Evolutionary conservation across 441 rosid species (phyloP), one percentile per base, ranked within the genome.

Genomic region (Arabidopsis lyrata): DNA sequence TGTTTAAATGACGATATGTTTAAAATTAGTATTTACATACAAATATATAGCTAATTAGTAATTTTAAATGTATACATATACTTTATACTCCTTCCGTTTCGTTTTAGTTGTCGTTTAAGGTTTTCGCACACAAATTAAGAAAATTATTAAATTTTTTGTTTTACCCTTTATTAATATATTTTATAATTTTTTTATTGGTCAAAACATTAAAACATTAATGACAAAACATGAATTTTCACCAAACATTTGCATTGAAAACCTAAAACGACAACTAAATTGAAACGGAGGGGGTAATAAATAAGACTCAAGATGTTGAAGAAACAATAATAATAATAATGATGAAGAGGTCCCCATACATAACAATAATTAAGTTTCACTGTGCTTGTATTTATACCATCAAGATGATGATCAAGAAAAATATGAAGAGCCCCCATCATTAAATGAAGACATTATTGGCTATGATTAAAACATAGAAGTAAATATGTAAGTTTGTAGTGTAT

Each of bases 401-500:
- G 16, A 66, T 66, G 16, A 66, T 66, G 66, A 36, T 66, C 36
- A 66, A 39, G 67, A 35, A 60, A 58, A 48, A 48, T 24, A 61
- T 61, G 59, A 54, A 68, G 59, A 45, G 67, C 64, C 65, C 65
- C 50, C 69, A 75, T 74, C 55, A 66, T 39, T 31, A 45, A 74
- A 62, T 68, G 79, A 62, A 63, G 44, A 62, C 45, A 76, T 63
- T 68, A 57, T 69, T 69, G 65, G 53, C 5, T 68, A 62, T 75
- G 70, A 75, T 75, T 68, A 68, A 60, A 55, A 27, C 18, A 66
- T 20, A 31, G 6, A 73, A 48, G 53, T 49, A 57, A 38, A 36
- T 66, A 39, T 66, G 14, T 58, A 27, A 48, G 60, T 66, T 39
- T 66, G 50, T 35, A 39, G 42, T 58, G 64, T 66, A 31, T 6